Percentiles rank a stretch among this genome's conserved stretches.
Evolutionary conservation across 83 land plant genomes (phyloP).

Genomic region (Picea abies): DNA sequence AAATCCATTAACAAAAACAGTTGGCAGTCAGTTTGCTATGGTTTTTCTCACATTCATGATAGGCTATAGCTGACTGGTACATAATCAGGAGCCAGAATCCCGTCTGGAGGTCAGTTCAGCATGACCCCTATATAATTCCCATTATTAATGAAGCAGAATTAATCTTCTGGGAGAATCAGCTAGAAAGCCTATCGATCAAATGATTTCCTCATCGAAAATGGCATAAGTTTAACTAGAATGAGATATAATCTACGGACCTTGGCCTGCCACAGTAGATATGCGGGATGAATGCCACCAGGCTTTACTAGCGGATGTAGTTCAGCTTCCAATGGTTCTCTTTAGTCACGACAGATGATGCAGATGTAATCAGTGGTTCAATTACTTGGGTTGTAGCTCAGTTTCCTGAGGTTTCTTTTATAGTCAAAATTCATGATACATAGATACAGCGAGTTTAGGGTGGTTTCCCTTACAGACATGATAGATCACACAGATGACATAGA

Average conservation of each 20-base stretch:
- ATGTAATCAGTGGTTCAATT: neutral
- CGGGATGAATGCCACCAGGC: neutral
- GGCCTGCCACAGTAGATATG: neutral
- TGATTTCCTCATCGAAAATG: neutral
- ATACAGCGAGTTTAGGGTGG: neutral
- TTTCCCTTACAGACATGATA: neutral
- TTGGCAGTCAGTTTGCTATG: neutral
- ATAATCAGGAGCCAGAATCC: neutral
- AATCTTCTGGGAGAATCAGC: neutral
- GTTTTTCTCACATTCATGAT: neutral
- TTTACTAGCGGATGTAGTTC: neutral
- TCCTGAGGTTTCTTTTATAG: neutral
- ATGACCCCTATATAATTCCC: neutral
- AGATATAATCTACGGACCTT: neutral
- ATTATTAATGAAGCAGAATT: neutral
- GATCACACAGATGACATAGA: neutral
- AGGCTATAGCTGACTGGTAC: neutral
- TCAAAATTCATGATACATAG: neutral
- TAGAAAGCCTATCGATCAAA: neutral
- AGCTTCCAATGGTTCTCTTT: neutral
- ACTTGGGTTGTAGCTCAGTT: neutral
- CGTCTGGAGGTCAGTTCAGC: neutral
- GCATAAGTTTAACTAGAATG: neutral
- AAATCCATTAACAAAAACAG: neutral
- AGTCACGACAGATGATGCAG: neutral